A percentile compares a stretch with the other conserved stretches of the same genome.
Evolutionary conservation across 257 asterid genomes (phyloP).

Genomic region (Scutellaria barbata): DNA sequence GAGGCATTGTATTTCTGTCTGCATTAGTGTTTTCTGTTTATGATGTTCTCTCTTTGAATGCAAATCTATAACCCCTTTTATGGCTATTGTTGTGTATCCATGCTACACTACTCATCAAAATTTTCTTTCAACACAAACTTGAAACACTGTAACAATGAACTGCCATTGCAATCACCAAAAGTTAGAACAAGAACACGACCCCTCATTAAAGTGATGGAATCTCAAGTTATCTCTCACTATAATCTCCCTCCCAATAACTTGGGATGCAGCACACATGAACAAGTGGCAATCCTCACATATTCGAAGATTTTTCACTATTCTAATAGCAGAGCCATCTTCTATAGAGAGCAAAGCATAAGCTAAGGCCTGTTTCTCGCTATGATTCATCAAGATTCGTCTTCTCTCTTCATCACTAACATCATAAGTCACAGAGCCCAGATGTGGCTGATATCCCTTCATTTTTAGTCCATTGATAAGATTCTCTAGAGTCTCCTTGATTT

Average conservation of each 20-base stretch:
- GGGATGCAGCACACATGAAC: slow-evolving; percentile 67
- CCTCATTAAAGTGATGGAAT: slow-evolving; percentile 77
- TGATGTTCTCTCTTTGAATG: background rate
- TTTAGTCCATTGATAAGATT: slow-evolving; percentile 44
- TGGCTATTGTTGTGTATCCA: too few species aligned
- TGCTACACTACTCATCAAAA: too few species aligned
- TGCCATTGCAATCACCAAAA: slow-evolving; percentile 76
- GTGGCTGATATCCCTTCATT: slow-evolving; percentile 60
- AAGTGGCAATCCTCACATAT: slow-evolving; percentile 87
- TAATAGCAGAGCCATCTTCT: slow-evolving; percentile 44
- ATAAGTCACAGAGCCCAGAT: slow-evolving; percentile 56
- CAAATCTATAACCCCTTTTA: background rate
- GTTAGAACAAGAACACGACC: slow-evolving; percentile 75
- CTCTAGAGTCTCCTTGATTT: slow-evolving; percentile 49
- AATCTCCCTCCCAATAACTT: slow-evolving; percentile 62
- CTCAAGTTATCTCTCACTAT: slow-evolving; percentile 78
- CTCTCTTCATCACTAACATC: slow-evolving; percentile 72
- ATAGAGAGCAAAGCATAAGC: slow-evolving; percentile 56
- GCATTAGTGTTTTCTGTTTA: too few species aligned
- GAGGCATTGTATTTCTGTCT: background rate
- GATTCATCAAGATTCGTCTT: slow-evolving; percentile 60
- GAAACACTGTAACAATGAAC: too few species aligned
- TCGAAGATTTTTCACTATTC: slow-evolving; percentile 78
- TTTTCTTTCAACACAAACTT: too few species aligned
- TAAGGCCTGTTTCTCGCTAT: slow-evolving; percentile 80